Evolutionary conservation across 2,329 filamentous ascomycete species (phyloP).

Genomic region (Colletotrichum agaves): DNA sequence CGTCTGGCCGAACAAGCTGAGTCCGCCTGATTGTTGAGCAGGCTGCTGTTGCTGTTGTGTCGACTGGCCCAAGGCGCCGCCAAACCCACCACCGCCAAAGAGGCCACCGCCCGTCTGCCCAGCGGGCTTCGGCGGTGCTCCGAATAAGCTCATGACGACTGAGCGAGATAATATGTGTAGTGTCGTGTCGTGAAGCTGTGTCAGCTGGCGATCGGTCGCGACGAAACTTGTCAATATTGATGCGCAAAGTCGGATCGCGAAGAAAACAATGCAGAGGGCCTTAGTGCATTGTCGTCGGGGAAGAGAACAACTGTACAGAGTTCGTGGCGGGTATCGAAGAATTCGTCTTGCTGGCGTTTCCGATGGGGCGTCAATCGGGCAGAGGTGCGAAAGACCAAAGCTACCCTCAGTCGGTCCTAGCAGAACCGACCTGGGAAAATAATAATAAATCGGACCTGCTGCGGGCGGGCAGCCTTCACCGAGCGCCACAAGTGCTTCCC

Average conservation of each 20-base stretch:
- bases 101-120: conserved; percentile 38
- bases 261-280: conserved; percentile 18
- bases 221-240: neutral
- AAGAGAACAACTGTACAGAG: neutral
- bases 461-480: conserved; percentile 35
- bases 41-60: conserved; percentile 48
- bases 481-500: conserved; percentile 21
- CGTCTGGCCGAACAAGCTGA: conserved; percentile 53
- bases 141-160: conserved; percentile 51
- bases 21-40: conserved; percentile 43
- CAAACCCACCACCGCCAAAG: conserved; percentile 47
- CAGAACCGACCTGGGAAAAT: conserved; percentile 37
- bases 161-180: conserved; percentile 37
- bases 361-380: conserved; percentile 4
- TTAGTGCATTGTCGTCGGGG: conserved; percentile 26
- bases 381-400: conserved; percentile 15
- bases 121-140: conserved; percentile 50
- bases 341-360: neutral
- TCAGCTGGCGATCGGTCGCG: neutral
- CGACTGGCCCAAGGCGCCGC: conserved; percentile 46
- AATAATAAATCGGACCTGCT: conserved; percentile 39
- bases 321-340: conserved; percentile 22
- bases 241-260: conserved; percentile 21
- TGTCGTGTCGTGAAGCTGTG: conserved; percentile 5
- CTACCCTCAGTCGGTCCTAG: conserved; percentile 20